A percentile compares a stretch with the other conserved stretches of the same genome.
These are phyloP conservation scores for Anisodus acutangulus DNA, from an alignment of 257 asterid genomes.

Conservation along the genomic window DNA sequence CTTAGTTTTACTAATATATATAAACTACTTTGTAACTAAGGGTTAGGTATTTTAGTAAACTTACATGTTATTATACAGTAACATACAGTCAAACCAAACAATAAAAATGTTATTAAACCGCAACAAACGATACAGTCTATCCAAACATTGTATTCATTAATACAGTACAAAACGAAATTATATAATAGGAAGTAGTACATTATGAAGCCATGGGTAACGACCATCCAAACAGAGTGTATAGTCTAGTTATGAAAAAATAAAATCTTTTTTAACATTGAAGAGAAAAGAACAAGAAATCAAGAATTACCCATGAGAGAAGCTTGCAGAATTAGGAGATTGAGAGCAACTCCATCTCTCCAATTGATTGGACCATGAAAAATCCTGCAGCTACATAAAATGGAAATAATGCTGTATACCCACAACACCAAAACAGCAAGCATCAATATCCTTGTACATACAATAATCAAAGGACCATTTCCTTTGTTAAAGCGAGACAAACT, in stretches of 20 bases:
- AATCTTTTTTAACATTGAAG: not conserved
- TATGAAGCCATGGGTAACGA: no score
- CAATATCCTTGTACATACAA: not conserved
- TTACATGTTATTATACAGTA: no score
- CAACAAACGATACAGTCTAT: no score
- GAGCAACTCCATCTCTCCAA: conserved; percentile 39
- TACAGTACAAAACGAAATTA: no score
- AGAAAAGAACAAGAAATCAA: not conserved
- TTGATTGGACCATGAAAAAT: conserved; percentile 27
- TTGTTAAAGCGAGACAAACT: not conserved
- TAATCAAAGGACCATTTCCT: not conserved
- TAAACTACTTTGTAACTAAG: no score
- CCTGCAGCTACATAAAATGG: not conserved
- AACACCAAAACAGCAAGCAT: not conserved
- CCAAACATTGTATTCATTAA: no score
- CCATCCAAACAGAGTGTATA: no score
- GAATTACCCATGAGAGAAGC: conserved; percentile 46
- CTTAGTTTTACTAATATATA: no score
- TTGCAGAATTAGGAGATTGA: conserved; percentile 36
- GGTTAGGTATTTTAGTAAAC: no score
- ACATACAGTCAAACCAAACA: no score
- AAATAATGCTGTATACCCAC: not conserved
- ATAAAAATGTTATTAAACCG: no score
- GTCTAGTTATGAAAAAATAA: not conserved
- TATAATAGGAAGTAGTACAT: no score